Evolutionary conservation across 441 rosid genomes (phyloP).

Genomic region (Daphne laureola): DNA sequence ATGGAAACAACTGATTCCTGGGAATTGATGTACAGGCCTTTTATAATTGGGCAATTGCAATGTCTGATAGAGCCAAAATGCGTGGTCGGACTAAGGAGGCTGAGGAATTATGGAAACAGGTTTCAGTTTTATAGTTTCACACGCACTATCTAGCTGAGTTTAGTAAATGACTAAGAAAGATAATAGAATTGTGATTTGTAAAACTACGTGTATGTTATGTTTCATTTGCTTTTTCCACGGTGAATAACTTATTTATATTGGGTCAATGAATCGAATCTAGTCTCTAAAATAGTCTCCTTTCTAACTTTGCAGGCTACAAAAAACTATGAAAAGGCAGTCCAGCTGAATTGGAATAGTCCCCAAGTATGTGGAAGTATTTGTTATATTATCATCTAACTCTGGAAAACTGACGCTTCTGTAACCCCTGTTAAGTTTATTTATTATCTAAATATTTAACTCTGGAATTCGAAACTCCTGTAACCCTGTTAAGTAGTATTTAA

Average conservation of each 20-base stretch:
- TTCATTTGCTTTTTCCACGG: too few relatives aligned
- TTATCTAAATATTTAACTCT: too few relatives aligned
- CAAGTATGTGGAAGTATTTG: slow-evolving; percentile 41
- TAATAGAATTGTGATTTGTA: too few relatives aligned
- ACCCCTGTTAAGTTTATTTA: too few relatives aligned
- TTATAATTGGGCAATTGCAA: slow-evolving; percentile 99
- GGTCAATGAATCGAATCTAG: too few relatives aligned
- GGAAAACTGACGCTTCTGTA: slow-evolving; percentile 5
- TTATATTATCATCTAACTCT: slow-evolving; percentile 7
- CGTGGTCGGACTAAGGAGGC: slow-evolving; percentile 99
- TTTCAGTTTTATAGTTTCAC: slow-evolving; percentile 19
- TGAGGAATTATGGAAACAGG: slow-evolving; percentile 97
- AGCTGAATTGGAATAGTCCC: slow-evolving; percentile 96
- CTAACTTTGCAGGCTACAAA: slow-evolving; percentile 68
- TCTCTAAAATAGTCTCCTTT: background rate
- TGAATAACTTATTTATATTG: too few relatives aligned
- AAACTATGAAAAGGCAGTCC: slow-evolving; percentile 92
- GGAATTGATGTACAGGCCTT: slow-evolving; percentile 60
- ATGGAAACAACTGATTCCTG: background rate
- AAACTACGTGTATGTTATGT: too few relatives aligned
- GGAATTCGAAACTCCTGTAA: too few relatives aligned
- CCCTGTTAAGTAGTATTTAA: too few relatives aligned
- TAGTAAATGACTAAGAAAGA: too few relatives aligned
- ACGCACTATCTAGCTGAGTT: slow-evolving; percentile 4
- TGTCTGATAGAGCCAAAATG: slow-evolving; percentile 97